Percentiles rank a stretch among this genome's conserved stretches.
These are phyloP conservation scores for Scedosporium aurantiacum DNA, from an alignment of 2,329 filamentous ascomycete genomes.

Conservation along the genomic window DNA sequence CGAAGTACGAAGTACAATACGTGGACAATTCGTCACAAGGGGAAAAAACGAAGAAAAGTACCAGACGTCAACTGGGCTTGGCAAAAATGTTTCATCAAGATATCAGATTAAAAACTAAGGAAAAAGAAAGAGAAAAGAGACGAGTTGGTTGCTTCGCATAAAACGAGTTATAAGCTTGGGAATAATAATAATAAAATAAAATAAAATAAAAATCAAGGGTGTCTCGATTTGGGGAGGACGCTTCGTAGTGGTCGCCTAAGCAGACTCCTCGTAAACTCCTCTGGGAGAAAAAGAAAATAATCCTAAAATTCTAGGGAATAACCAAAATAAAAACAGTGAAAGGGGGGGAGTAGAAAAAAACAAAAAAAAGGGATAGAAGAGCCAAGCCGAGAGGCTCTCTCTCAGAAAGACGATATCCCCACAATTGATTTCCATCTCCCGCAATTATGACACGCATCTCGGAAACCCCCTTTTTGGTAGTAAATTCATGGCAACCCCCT, in stretches of 20 bases:
- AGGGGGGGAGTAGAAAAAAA: neutral
- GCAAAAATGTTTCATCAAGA: neutral
- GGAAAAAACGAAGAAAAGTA: neutral
- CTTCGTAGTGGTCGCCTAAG: neutral
- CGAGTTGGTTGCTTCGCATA: neutral
- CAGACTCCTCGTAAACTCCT: neutral
- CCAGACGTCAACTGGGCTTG: neutral
- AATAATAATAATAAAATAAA: neutral
- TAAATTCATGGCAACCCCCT: neutral
- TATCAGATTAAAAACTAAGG: neutral
- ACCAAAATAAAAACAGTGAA: neutral
- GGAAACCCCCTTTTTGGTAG: neutral
- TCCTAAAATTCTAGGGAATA: conserved; percentile 1
- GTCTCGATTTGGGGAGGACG: neutral
- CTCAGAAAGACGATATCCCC: neutral
- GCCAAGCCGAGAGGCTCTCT: neutral
- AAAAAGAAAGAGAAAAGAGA: neutral
- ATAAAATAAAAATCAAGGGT: neutral
- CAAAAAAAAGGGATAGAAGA: neutral
- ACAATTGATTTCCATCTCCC: neutral
- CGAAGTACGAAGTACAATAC: neutral
- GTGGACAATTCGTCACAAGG: neutral
- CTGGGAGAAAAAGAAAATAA: conserved; percentile 8
- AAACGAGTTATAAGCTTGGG: neutral
- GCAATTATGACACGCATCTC: neutral